These are phyloP conservation scores for Aspergillus eucalypticola DNA, from an alignment of 2,329 filamentous ascomycete genomes.

Conservation along the genomic window DNA sequence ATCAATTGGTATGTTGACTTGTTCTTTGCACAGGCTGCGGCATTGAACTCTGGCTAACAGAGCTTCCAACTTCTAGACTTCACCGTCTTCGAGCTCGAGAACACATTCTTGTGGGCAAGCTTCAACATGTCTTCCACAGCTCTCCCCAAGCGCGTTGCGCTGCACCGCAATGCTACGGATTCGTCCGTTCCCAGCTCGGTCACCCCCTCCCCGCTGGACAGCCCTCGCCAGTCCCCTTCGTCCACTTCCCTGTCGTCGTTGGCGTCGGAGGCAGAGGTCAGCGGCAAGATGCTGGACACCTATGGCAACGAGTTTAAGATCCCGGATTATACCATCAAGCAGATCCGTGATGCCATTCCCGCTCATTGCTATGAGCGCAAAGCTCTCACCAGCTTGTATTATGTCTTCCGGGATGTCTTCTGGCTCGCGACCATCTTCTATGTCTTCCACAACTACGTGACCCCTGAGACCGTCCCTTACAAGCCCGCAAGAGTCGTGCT, in stretches of 20 bases:
- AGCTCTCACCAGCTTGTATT: constrained; percentile 69
- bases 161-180: constrained; percentile 56
- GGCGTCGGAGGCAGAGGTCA: constrained; percentile 64
- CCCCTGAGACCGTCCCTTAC: constrained; percentile 76
- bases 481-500: constrained; percentile 64
- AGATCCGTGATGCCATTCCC: constrained; percentile 94
- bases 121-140: constrained; percentile 54
- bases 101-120: neutral
- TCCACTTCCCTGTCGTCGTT: constrained; percentile 92
- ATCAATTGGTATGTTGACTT: constrained; percentile 11
- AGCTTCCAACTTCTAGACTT: neutral
- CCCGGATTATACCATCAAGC: constrained; percentile 95
- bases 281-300: constrained; percentile 73
- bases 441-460: constrained; percentile 85
- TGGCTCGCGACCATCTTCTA: constrained; percentile 76
- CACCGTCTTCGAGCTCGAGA: constrained; percentile 4
- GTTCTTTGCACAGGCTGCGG: neutral
- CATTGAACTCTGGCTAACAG: neutral
- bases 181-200: constrained; percentile 58
- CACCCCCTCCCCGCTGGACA: constrained; percentile 58
- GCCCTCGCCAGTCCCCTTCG: constrained; percentile 67
- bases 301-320: constrained; percentile 94
- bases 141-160: constrained; percentile 48
- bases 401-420: constrained; percentile 79
- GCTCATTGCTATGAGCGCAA: constrained; percentile 96